A percentile compares a stretch with the other conserved stretches of the same genome.
phyloP scores from a whole-genome alignment of 345 rosid genomes.

The Raphanus sativus region DNA sequence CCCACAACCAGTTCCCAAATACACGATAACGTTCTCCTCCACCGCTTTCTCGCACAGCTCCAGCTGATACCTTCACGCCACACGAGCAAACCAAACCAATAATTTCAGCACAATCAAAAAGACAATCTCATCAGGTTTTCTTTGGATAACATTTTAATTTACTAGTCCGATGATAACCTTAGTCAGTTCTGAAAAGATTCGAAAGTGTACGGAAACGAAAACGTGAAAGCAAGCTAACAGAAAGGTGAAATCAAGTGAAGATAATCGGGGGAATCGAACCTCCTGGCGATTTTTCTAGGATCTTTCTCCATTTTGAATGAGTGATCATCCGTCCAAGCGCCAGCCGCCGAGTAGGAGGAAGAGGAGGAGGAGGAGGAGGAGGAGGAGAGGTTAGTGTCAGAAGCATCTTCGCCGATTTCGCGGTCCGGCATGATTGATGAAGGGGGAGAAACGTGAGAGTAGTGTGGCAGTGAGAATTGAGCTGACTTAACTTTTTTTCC shows the following conservation, averaged over 20 bases:
- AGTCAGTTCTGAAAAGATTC: neutral
- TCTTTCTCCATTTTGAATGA: conserved; percentile 42
- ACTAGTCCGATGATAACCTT: conserved; percentile 7
- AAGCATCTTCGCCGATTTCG: conserved; percentile 25
- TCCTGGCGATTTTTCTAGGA: conserved; percentile 57
- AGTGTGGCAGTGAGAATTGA: conserved; percentile 27
- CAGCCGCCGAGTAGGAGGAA: conserved; percentile 7
- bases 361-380: conserved; percentile 10
- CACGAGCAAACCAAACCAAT: conserved; percentile 1
- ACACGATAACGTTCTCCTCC: conserved; percentile 80
- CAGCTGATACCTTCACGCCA: conserved; percentile 69
- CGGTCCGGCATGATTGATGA: conserved; percentile 36
- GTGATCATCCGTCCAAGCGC: conserved; percentile 24
- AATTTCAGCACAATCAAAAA: conserved; percentile 1
- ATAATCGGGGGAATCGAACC: conserved; percentile 22
- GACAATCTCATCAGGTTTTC: conserved; percentile 9
- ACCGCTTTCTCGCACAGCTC: conserved; percentile 79
- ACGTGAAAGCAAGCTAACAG: neutral
- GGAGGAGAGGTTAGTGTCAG: conserved; percentile 21
- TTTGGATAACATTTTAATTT: neutral
- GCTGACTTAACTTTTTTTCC: neutral
- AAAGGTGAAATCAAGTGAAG: neutral
- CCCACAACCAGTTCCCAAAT: conserved; percentile 88
- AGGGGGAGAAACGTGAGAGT: conserved; percentile 18
- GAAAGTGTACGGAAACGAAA: neutral